Evolutionary conservation across 306 rosid species (phyloP).

Genomic region (Vicia faba): DNA sequence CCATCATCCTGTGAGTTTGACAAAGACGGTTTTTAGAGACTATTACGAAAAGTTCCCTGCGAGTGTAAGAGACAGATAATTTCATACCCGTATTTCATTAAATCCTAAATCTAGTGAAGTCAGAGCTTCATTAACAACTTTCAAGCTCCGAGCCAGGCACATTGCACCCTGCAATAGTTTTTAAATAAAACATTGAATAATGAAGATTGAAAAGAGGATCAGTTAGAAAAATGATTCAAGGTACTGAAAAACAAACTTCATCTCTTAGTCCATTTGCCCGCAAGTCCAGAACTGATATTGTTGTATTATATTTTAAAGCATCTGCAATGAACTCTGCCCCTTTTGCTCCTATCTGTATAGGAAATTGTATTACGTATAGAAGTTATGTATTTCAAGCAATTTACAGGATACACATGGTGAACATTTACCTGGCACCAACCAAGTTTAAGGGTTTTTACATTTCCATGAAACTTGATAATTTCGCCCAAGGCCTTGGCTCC

Average conservation of each 20-base stretch:
- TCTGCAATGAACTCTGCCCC: conserved; percentile 90
- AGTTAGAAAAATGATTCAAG: neutral
- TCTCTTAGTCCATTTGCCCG: conserved; percentile 91
- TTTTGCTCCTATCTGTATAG: conserved; percentile 85
- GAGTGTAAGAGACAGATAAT: neutral
- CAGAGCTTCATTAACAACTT: conserved; percentile 95
- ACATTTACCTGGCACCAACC: conserved; percentile 98
- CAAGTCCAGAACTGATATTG: conserved; percentile 81
- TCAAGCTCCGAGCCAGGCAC: conserved; percentile 95
- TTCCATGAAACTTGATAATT: conserved; percentile 90
- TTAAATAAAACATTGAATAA: conserved; percentile 29
- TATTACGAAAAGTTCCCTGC: conserved; percentile 1
- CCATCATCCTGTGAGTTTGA: conserved; percentile 80
- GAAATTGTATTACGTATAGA: conserved; percentile 14
- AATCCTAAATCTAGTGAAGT: conserved; percentile 88
- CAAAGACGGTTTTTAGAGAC: conserved; percentile 22
- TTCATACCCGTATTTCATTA: conserved; percentile 90
- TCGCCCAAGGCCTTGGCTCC: conserved; percentile 91
- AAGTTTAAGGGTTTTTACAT: conserved; percentile 79
- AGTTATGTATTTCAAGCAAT: conserved; percentile 16
- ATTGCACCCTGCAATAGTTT: conserved; percentile 76
- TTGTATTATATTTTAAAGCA: conserved; percentile 86
- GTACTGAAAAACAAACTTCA: conserved; percentile 60
- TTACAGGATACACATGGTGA: conserved; percentile 24
- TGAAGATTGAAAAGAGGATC: conserved; percentile 8